phyloP scores from a whole-genome alignment of 495 filamentous ascomycete genomes.

The Talaromyces borbonicus region DNA sequence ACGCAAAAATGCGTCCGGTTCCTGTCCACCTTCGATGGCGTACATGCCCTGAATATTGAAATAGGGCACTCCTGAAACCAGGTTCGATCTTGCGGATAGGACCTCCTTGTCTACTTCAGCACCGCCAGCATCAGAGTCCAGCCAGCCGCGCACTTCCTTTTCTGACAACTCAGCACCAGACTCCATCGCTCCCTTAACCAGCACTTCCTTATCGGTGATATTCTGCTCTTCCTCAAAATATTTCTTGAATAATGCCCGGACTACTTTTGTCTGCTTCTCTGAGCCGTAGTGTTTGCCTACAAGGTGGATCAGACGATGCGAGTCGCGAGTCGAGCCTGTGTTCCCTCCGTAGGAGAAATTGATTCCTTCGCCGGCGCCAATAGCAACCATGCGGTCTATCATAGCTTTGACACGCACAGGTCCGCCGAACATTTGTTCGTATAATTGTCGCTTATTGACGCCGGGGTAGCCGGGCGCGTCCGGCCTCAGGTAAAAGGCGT shows the following conservation, averaged over 20 bases:
- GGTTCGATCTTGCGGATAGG: slow-evolving; percentile 40
- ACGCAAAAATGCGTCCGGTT: slow-evolving; percentile 44
- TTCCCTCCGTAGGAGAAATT: slow-evolving; percentile 61
- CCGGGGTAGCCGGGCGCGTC: slow-evolving; percentile 42
- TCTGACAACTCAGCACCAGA: slow-evolving; percentile 48
- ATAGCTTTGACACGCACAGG: slow-evolving; percentile 45
- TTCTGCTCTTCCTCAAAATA: slow-evolving; percentile 76
- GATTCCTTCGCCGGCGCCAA: slow-evolving; percentile 59
- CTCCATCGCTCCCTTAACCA: slow-evolving; percentile 50
- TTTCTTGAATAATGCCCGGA: slow-evolving; percentile 57
- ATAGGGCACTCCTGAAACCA: slow-evolving; percentile 64
- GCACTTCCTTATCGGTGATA: slow-evolving; percentile 53
- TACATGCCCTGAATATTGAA: slow-evolving; percentile 58
- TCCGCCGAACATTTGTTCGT: slow-evolving; percentile 45
- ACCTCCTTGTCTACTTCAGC: slow-evolving; percentile 64
- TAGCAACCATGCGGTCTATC: slow-evolving; percentile 41
- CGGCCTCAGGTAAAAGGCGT: slow-evolving; percentile 74
- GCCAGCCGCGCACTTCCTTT: slow-evolving; percentile 48
- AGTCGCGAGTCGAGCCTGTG: slow-evolving; percentile 69
- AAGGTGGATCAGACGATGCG: slow-evolving; percentile 64
- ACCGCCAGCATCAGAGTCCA: slow-evolving; percentile 53
- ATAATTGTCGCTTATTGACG: slow-evolving; percentile 47
- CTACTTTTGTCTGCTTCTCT: slow-evolving; percentile 49
- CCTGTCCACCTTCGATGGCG: slow-evolving; percentile 56
- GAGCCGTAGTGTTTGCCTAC: slow-evolving; percentile 47